phyloP scores from a whole-genome alignment of 2,329 filamentous ascomycete species.

The Alternaria arborescens region DNA sequence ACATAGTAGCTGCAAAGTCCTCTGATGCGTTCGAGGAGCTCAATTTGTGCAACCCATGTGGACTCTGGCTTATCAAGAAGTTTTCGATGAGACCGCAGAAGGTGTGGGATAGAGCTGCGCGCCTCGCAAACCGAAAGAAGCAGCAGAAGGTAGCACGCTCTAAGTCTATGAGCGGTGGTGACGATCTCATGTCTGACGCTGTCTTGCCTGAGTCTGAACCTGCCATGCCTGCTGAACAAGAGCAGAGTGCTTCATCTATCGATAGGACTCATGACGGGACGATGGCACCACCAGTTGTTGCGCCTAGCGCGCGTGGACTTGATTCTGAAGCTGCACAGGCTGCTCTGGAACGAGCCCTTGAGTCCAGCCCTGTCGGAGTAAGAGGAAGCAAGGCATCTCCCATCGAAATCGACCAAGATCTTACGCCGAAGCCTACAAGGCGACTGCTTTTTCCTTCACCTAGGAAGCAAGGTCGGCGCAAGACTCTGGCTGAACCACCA shows the following conservation, averaged over 20 bases:
- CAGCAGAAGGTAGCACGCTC: constrained; percentile 45
- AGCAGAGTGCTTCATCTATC: constrained; percentile 11
- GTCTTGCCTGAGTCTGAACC: constrained; percentile 42
- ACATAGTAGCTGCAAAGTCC: constrained; percentile 37
- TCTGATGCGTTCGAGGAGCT: constrained; percentile 69
- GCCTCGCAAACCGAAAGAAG: constrained; percentile 54
- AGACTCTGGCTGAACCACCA: constrained; percentile 64
- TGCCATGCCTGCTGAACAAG: constrained; percentile 24
- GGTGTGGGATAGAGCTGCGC: constrained; percentile 70
- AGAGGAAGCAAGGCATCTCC: constrained; percentile 57
- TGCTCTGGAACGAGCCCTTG: constrained; percentile 63
- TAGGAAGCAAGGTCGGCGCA: constrained; percentile 69
- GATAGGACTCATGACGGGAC: constrained; percentile 22
- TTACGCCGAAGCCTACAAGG: constrained; percentile 70
- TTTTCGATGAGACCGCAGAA: constrained; percentile 83
- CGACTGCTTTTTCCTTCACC: constrained; percentile 81
- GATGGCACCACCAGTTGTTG: constrained; percentile 23
- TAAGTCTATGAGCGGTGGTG: constrained; percentile 56
- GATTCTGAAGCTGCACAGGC: constrained; percentile 36
- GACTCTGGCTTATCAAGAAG: constrained; percentile 92
- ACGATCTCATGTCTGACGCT: constrained; percentile 53
- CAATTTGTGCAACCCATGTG: constrained; percentile 92
- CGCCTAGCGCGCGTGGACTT: constrained; percentile 14
- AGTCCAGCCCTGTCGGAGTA: constrained; percentile 67
- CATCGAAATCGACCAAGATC: constrained; percentile 59